A percentile compares a stretch with the other conserved stretches of the same genome.
phyloP scores from a whole-genome alignment of 345 rosid genomes.

The Salix koriyanagi region DNA sequence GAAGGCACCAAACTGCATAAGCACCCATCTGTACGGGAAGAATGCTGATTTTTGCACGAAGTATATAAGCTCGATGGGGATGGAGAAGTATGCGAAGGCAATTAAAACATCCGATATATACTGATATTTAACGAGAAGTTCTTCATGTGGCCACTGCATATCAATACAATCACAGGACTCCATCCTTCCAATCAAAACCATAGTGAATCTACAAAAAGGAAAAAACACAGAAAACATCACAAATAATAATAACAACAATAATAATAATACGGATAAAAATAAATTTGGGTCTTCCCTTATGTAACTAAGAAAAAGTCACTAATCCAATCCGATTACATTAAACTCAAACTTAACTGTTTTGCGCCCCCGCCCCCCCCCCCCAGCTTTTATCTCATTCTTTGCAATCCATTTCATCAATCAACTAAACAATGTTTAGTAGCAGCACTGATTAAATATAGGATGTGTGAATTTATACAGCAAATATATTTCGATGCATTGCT shows the following conservation, averaged over 20 bases:
- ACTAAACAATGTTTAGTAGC: too few species aligned
- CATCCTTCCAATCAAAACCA: conserved; percentile 34
- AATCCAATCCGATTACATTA: background rate
- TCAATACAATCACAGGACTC: conserved; percentile 86
- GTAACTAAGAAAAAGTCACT: background rate
- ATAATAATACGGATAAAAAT: background rate
- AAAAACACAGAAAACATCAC: background rate
- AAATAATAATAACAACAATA: background rate
- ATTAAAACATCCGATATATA: conserved; percentile 84
- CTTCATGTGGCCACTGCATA: conserved; percentile 65
- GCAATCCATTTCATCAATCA: background rate
- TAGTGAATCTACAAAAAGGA: conserved; percentile 17
- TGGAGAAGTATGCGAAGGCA: conserved; percentile 89
- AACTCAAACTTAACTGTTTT: background rate
- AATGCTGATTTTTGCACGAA: conserved; percentile 84
- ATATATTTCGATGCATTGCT: too few species aligned
- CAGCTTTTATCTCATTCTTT: background rate
- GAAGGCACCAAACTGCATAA: conserved; percentile 92
- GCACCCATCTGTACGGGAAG: conserved; percentile 96
- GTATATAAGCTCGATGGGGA: conserved; percentile 80
- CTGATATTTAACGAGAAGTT: conserved; percentile 78
- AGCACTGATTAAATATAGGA: background rate
- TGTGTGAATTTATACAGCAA: background rate
- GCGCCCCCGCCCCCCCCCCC: background rate
- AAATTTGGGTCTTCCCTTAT: too few species aligned